Base-by-base conservation (phyloP, 805 yeast species). In the Candida sonorensis region DNA sequence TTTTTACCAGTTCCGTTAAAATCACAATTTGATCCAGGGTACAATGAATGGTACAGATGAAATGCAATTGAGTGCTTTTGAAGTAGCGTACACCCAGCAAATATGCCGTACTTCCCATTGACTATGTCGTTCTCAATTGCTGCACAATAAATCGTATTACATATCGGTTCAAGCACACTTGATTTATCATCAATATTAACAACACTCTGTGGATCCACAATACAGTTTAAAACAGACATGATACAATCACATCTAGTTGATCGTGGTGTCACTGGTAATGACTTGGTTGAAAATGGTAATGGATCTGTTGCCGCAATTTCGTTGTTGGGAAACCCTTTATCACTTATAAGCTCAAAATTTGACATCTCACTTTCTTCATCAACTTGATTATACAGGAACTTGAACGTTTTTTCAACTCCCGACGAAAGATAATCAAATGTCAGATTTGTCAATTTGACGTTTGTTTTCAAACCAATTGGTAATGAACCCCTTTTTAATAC, bases 221-320 rank as follows among this genome's bases (percentile, higher is more conserved):
- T 51, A 43, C 74, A 69, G 1, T 59, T 43, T 5, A 65, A 43
- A 5, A 64, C 56, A 7, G 64, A 43, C 51, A 63, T 56, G 19
- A 67, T 48, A 40, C 74, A 68, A 37, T 62, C 69, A 47, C 75
- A 69, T 31, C 59, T 51, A 11, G 59, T 61, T 8, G 53, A 40
- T 35, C 64, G 59, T 2, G 76, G 75, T 2, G 62, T 55, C 5
- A 48, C 55, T 0, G 75, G 75, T 20, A 67, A 40, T 7, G 7
- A 6, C 7, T 18, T 19, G 4, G 25, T 30, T 19, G 28, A 19
- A 12, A 13, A 13, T 19, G 10, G 8, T 18, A 27, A n/a, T 24
- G 19, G 10, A 5, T 20, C 13, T n/a, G 23, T 15, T 10, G 16
- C 14, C 6, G 18, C 17, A 21, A 5, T 20, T 12, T 33, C n/a